Evolutionary conservation across 257 asterid genomes (phyloP), one percentile per base, ranked within the genome.

Genomic region (Salvia splendens): DNA sequence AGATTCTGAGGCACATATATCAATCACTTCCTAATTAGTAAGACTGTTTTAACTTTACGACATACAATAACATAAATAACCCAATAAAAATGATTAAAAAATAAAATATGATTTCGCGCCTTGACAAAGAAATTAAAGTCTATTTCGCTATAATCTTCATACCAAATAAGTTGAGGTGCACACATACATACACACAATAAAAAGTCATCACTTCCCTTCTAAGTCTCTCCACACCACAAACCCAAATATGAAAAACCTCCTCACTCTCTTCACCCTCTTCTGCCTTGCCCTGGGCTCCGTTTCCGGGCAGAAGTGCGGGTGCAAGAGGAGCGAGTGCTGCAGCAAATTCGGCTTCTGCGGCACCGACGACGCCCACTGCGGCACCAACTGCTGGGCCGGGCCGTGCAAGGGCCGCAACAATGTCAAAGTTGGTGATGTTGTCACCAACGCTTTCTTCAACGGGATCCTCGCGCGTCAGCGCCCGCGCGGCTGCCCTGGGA

Each of bases 281-380:
- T 9, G 14, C 58, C 20, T 64, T 0, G 32, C 47, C 33, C n/a
- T 33, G 28, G 33, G 15, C 32, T 6, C 1, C 4, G 56, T 30
- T 6, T 63, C 57, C 43, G 43, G 30, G 46, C 56, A 45, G 58
- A 64, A 64, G 15, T 64, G 69, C 58, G 69, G 69, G 15, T 64
- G 69, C 69, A 47, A 49, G 45, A 14, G 30, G 43, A 2, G 9
- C 42, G 1, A 24, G 46, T 64, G 69, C 69, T 64, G 69, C 69
- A 64, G 57, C 59, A n/a, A 28, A 45, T 46, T 33, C 15, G 58
- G 58, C 0, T 45, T 10, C 45, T 64, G 69, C 41, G 58, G 69
- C 58, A 28, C 1, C 30, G 69, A 50, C 43, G 58, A 30, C 20
- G 57, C 43, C 20, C 53, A 64, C 57, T 69, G 61, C 60, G 59